Percentiles rank a stretch among this genome's conserved stretches.
phyloP scores from a whole-genome alignment of 2,329 filamentous ascomycete species.

The Akanthomyces muscarius region DNA sequence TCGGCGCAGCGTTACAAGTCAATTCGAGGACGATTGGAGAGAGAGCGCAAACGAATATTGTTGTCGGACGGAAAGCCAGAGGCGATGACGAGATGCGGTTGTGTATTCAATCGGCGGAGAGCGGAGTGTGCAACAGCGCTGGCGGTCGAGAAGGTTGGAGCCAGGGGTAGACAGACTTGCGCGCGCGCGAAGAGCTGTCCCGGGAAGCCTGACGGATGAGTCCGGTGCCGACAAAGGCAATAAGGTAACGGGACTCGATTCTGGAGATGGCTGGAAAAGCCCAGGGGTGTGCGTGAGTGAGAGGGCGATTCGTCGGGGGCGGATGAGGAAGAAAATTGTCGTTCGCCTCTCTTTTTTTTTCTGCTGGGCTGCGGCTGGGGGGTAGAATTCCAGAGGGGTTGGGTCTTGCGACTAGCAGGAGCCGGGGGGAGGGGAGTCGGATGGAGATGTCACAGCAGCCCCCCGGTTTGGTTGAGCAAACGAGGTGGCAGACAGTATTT shows the following conservation, averaged over 20 bases:
- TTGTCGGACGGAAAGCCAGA: neutral
- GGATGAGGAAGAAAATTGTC: slow-evolving; percentile 5
- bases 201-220: neutral
- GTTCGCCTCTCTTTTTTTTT: slow-evolving; percentile 15
- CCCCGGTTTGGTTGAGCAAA: neutral
- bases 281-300: neutral
- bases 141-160: slow-evolving; percentile 8
- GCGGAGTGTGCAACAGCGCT: neutral
- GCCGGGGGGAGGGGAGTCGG: neutral
- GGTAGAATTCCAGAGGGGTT: slow-evolving; percentile 16
- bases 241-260: slow-evolving; percentile 27
- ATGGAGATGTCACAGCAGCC: slow-evolving; percentile 7
- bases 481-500: neutral
- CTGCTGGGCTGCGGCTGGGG: slow-evolving; percentile 8
- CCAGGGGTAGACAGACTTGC: slow-evolving; percentile 2
- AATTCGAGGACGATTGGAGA: slow-evolving; percentile 7
- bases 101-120: neutral
- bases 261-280: slow-evolving; percentile 40
- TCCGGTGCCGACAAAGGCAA: neutral
- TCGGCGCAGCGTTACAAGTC: slow-evolving; percentile 22
- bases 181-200: slow-evolving; percentile 1
- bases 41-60: slow-evolving; percentile 7
- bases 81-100: neutral
- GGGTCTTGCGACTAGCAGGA: slow-evolving; percentile 13
- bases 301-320: slow-evolving; percentile 2